Base-by-base conservation (phyloP, 2,329 filamentous ascomycete genomes). In the Raffaelea ambrosiae region DNA sequence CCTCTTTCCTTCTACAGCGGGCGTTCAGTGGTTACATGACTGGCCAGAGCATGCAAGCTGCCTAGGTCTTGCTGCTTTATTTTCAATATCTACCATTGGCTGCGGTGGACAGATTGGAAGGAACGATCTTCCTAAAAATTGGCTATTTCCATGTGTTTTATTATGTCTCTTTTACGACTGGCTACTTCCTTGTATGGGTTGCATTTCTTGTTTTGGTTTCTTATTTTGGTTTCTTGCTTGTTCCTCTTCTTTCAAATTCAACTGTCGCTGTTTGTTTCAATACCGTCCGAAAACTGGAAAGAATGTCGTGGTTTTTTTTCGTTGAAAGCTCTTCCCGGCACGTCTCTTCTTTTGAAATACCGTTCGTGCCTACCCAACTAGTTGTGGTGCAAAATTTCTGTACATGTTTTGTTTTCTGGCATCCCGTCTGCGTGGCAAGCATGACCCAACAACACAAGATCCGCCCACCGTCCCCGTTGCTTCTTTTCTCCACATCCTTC, bases 1-100 rank as follows among this genome's bases (percentile, higher is more conserved):
- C 20, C 8, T 8, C 19, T 40, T 4, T 7, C 7, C 9, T 35
- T 18, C 8, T 43, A 21, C 54, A 79, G 74, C 71, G 66, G 63
- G 64, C 74, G 2, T 79, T 80, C 55, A 62, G 61, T 35, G 71
- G 71, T 3, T 79, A 71, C 53, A 72, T 79, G 67, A 61, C 66
- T 0, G 72, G 72, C 8, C 72, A 76, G 48, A 55, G 65, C 4
- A 56, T 63, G 22, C 63, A 66, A 23, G 38, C 44, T 7, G 33
- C 31, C 14, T 53, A 49, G 22, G n/a, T n/a, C 16, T 14, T 38
- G 31, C 26, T 13, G 26, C 26, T 29, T 13, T 13, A 7, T 13
- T 29, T 29, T 7, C 26, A 7, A 29, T 29, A 13, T 7, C 7
- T 7, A 29, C 26, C 26, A 7, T 29, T 7, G 7, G 7, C 7